phyloP scores from a whole-genome alignment of 2,329 filamentous ascomycete genomes.

The Sclerotinia spermophila region DNA sequence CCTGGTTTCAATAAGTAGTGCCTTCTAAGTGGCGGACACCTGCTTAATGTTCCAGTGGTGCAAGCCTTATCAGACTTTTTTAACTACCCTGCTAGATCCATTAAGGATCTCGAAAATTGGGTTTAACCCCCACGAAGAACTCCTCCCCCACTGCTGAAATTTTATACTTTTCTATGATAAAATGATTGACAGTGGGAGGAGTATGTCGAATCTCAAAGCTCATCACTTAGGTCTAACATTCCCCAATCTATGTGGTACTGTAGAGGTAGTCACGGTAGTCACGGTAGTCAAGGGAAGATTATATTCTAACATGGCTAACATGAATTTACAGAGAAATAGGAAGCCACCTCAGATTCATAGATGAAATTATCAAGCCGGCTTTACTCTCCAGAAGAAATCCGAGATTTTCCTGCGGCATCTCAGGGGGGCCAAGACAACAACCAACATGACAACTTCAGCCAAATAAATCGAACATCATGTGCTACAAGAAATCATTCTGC shows the following conservation, averaged over 20 bases:
- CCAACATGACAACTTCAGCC: neutral
- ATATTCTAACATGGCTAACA: neutral
- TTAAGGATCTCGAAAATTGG: neutral
- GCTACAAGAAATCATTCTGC: neutral
- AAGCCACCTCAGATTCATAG: neutral
- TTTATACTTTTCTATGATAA: neutral
- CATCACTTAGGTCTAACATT: neutral
- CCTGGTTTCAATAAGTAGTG: slow-evolving; percentile 12
- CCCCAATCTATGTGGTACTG: neutral
- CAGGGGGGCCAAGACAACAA: neutral
- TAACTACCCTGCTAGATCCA: neutral
- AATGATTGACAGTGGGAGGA: neutral
- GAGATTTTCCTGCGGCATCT: slow-evolving; percentile 1
- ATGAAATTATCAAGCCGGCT: neutral
- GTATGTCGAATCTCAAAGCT: neutral
- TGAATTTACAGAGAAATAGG: neutral
- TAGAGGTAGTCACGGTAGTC: neutral
- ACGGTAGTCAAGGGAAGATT: neutral
- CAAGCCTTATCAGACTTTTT: slow-evolving; percentile 3
- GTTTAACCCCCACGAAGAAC: slow-evolving; percentile 6
- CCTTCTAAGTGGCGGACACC: slow-evolving; percentile 5
- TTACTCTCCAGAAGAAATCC: neutral
- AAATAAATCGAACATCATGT: neutral
- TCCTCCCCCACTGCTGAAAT: slow-evolving; percentile 2
- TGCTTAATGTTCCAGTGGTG: slow-evolving; percentile 7